These are phyloP conservation scores for Ophiostoma perfectum DNA, from an alignment of 2,329 filamentous ascomycete species.

Conservation along the genomic window DNA sequence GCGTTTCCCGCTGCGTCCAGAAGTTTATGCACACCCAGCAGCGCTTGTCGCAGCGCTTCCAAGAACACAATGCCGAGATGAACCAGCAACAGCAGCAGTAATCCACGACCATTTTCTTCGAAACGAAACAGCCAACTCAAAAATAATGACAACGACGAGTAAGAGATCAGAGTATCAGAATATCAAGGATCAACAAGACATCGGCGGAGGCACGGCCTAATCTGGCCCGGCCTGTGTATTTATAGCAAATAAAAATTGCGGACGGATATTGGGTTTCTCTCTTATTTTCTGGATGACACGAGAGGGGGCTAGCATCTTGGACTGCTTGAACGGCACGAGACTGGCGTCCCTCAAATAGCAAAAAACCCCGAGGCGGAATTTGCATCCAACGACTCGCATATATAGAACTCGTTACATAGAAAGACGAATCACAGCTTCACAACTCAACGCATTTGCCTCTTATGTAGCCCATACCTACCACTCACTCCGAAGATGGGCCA, in stretches of 20 bases:
- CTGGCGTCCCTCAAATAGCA: not conserved
- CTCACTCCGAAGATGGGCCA: constrained; percentile 6
- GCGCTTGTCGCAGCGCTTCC: constrained; percentile 85
- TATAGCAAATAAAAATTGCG: constrained; percentile 5
- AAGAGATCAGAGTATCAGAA: not conserved
- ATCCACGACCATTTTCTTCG: not conserved
- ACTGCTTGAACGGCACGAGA: not conserved
- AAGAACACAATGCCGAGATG: constrained; percentile 60
- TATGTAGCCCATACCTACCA: constrained; percentile 6
- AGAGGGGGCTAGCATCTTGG: not conserved
- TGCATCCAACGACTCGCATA: not conserved
- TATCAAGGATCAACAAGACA: not conserved
- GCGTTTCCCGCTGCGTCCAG: constrained; percentile 89
- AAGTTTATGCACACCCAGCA: constrained; percentile 92
- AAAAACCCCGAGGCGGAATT: not conserved
- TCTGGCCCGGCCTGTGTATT: constrained; percentile 11
- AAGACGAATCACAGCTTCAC: constrained; percentile 11
- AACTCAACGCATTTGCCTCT: not conserved
- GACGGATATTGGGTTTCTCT: constrained; percentile 5
- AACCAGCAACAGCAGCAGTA: constrained; percentile 45
- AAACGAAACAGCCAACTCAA: not conserved
- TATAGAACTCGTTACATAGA: constrained; percentile 13
- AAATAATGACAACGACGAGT: constrained; percentile 12
- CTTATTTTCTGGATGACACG: not conserved
- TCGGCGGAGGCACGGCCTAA: not conserved